These are phyloP conservation scores for Chaetomiaceae sp. DNA, from an alignment of 2,329 filamentous ascomycete genomes.

Conservation along the genomic window DNA sequence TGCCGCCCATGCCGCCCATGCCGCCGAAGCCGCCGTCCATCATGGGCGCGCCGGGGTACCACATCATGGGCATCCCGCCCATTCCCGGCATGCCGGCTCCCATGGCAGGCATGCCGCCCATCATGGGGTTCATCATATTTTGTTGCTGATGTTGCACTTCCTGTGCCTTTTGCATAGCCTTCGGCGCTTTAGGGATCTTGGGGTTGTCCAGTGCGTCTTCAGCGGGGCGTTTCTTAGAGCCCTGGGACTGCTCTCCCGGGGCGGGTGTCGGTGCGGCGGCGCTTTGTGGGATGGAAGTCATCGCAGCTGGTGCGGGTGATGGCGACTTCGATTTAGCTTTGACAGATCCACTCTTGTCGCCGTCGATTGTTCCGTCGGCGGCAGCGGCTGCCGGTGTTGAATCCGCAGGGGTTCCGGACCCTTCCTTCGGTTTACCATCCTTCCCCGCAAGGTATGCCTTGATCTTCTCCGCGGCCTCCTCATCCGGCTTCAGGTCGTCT, in stretches of 20 bases:
- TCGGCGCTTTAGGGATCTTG: constrained; percentile 58
- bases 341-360: constrained; percentile 32
- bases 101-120: constrained; percentile 38
- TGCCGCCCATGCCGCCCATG: constrained; percentile 26
- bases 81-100: constrained; percentile 23
- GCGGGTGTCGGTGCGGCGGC: constrained; percentile 25
- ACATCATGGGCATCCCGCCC: constrained; percentile 36
- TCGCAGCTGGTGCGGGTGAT: constrained; percentile 24
- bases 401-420: constrained; percentile 41
- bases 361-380: constrained; percentile 33
- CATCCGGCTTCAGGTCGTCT: constrained; percentile 81
- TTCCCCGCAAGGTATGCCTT: constrained; percentile 59
- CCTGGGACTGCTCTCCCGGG: constrained; percentile 21
- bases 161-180: constrained; percentile 53
- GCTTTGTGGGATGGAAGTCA: constrained; percentile 23
- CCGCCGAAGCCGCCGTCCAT: constrained; percentile 22
- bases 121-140: constrained; percentile 39
- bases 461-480: constrained; percentile 71
- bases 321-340: constrained; percentile 30
- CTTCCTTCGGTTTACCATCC: constrained; percentile 37
- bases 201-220: constrained; percentile 63
- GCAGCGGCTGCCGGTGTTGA: constrained; percentile 29
- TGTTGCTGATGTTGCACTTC: constrained; percentile 28
- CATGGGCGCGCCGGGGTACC: constrained; percentile 33
- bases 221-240: constrained; percentile 73